phyloP scores from a whole-genome alignment of 2,329 filamentous ascomycete species.

The Pseudocercospora fijiensis region DNA sequence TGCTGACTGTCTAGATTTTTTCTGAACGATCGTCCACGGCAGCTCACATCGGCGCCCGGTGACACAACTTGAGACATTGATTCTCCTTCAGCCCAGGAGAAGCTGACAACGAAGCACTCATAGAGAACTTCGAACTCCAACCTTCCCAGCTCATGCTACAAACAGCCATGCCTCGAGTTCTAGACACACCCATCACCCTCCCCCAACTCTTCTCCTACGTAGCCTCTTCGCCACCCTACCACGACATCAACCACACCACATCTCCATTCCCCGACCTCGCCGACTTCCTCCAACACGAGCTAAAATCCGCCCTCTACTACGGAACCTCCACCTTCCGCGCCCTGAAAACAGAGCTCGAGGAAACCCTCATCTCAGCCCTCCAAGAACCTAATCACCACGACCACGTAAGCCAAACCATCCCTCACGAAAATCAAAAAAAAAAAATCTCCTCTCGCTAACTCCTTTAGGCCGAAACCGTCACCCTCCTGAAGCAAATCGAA shows the following conservation, averaged over 20 bases:
- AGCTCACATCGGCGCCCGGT: neutral
- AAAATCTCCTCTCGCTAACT: neutral
- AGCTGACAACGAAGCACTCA: neutral
- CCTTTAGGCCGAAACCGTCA: neutral
- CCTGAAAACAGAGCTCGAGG: neutral
- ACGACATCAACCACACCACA: neutral
- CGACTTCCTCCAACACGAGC: conserved; percentile 1
- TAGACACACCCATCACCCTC: neutral
- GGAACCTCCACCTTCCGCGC: neutral
- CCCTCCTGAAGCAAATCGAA: neutral
- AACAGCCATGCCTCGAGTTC: neutral
- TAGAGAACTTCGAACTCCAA: neutral
- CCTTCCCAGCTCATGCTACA: neutral
- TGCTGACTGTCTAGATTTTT: neutral
- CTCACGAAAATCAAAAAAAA: neutral
- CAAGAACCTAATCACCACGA: neutral
- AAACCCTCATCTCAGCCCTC: neutral
- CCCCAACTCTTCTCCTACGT: neutral
- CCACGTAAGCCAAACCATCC: neutral
- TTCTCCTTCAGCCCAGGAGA: neutral
- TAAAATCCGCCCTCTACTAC: neutral
- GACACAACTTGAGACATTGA: neutral
- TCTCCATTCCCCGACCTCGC: neutral
- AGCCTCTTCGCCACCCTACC: neutral
- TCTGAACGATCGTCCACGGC: neutral